Base-by-base conservation (phyloP, 2,329 filamentous ascomycete genomes). In the Talaromyces sp. region DNA sequence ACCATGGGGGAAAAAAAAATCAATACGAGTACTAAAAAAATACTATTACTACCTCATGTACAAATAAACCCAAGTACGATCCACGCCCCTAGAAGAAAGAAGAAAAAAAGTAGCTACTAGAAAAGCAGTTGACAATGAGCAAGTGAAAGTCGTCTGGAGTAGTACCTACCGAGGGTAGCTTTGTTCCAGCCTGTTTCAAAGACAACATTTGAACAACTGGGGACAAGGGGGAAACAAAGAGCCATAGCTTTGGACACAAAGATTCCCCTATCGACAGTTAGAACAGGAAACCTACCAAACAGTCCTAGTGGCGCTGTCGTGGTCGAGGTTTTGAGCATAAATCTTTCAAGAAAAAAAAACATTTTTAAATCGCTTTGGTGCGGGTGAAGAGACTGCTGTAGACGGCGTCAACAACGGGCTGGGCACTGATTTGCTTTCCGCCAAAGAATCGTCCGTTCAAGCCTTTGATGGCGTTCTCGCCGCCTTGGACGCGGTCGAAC, bases 401-500 rank as follows among this genome's bases (percentile, higher is more conserved):
- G 80, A 99, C 91, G 72, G 93, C 93, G 78, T 99, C 94, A 76
- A 97, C 93, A 79, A 99, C 91, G 75, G 92, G 94, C 66, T 92
- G 89, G 69, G 93, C 94, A 74, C 90, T 93, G 76, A 99, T 96
- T 82, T 91, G 91, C 71, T 88, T 86, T 70, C 91, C 91, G 72
- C 91, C 94, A 77, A 99, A 99, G 77, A 90, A 96, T 73, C 94
- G 88, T 72, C 94, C 94, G 77, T 99, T 97, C 64, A 99, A 86
- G 72, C 94, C 94, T 76, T 96, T 95, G 79, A 97, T 95, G 69
- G 94, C 94, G 74, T 97, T 97, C 78, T 97, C 91, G 74, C 93
- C 93, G 69, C 93, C 93, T 75, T 92, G 87, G 64, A 97, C 90
- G 71, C 91, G 89, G 78, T 96, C 92, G 80, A 99, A 99, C 77